Conservation (phyloP, 352 stramenopile species). For the Phytopythium montanum region DNA sequence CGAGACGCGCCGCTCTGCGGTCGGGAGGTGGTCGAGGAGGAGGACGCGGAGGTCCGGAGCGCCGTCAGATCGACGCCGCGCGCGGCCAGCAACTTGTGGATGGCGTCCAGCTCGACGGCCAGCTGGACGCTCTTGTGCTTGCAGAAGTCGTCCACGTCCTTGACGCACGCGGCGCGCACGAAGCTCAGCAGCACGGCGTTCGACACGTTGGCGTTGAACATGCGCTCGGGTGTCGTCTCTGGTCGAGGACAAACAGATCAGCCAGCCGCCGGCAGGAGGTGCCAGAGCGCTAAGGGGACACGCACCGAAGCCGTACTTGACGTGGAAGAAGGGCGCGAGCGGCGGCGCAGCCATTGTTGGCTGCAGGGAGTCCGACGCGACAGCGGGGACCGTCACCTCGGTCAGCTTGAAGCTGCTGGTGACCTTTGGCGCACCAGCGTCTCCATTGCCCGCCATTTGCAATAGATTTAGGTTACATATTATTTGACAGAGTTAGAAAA, state of each 20-base stretch:
- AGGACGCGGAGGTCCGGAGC: neutral
- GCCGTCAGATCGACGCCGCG: conserved; percentile 3
- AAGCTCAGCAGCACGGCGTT: conserved; percentile 71
- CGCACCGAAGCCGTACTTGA: conserved; percentile 80
- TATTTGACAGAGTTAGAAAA: no score
- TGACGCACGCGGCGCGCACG: conserved; percentile 55
- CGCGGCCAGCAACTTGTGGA: conserved; percentile 23
- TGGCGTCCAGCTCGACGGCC: conserved; percentile 66
- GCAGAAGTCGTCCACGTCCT: conserved; percentile 68
- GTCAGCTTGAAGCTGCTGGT: neutral
- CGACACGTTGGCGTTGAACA: conserved; percentile 78
- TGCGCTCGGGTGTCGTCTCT: conserved; percentile 55
- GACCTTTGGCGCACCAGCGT: neutral
- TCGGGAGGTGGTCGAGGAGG: neutral
- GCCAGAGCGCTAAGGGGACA: neutral
- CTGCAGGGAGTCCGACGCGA: no score
- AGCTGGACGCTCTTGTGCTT: conserved; percentile 76
- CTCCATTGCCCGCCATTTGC: no score
- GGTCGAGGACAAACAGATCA: conserved; percentile 6
- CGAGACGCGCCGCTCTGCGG: conserved; percentile 8
- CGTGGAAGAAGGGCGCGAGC: conserved; percentile 53
- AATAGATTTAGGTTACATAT: no score
- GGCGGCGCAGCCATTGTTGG: neutral
- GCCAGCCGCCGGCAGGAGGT: neutral
- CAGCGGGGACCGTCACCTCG: no score